Percentiles rank a stretch among this genome's conserved stretches.
Evolutionary conservation across 148 eudicot species (phyloP).

Genomic region (Euryodendron excelsum): DNA sequence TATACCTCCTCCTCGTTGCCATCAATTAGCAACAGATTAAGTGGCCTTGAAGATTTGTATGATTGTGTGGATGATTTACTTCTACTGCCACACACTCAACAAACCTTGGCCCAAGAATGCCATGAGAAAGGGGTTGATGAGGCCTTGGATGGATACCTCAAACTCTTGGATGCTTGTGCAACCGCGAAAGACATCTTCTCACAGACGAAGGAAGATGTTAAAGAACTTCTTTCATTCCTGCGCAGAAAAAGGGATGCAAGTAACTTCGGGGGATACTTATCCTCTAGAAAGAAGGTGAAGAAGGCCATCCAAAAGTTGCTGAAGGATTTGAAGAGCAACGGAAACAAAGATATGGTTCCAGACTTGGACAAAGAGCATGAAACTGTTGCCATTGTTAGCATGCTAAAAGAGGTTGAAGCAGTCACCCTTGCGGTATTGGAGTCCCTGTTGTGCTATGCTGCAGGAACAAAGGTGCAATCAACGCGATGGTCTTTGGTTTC

Average conservation of each 20-base stretch:
- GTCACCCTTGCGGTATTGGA: conserved; percentile 14
- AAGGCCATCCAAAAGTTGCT: conserved; percentile 11
- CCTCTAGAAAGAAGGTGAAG: conserved; percentile 21
- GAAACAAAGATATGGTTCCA: neutral
- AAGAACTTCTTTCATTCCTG: conserved; percentile 20
- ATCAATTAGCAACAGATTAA: conserved; percentile 31
- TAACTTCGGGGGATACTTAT: conserved; percentile 9
- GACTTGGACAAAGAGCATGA: neutral
- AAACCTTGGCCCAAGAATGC: conserved; percentile 11
- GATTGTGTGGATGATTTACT: conserved; percentile 33
- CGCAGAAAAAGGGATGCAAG: conserved; percentile 15
- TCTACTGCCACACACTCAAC: conserved; percentile 24
- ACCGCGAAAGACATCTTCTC: conserved; percentile 19
- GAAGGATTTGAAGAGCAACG: neutral
- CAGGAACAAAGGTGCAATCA: conserved; percentile 6
- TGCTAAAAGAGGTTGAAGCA: conserved; percentile 20
- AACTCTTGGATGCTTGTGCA: conserved; percentile 29
- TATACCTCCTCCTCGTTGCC: conserved; percentile 35
- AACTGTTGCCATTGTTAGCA: neutral
- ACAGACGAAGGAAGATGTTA: conserved; percentile 20
- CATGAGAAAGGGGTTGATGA: conserved; percentile 24
- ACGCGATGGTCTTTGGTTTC: conserved; percentile 25
- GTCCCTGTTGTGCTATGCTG: conserved; percentile 17
- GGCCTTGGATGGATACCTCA: conserved; percentile 24
- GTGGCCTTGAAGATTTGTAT: conserved; percentile 20